These are phyloP conservation scores for Populus deltoides DNA, from an alignment of 345 rosid species.

Conservation along the genomic window DNA sequence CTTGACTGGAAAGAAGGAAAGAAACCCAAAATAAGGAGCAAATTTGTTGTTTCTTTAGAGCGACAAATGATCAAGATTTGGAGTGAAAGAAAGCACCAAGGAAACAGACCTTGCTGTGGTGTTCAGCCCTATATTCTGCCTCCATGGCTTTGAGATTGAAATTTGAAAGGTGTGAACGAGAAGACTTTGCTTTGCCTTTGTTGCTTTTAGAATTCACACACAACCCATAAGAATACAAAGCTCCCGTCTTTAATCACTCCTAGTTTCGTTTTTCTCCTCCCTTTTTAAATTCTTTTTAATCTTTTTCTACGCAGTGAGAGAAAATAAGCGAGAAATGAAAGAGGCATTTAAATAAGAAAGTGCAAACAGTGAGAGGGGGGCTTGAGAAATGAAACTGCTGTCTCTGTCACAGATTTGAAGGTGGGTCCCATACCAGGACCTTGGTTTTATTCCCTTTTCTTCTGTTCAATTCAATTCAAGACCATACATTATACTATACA, in stretches of 20 bases:
- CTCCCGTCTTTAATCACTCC: conserved; percentile 13
- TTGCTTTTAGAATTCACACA: conserved; percentile 46
- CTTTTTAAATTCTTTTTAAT: not conserved
- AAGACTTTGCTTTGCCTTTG: conserved; percentile 50
- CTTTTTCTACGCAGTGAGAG: not conserved
- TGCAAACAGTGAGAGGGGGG: not conserved
- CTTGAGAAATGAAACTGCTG: conserved; percentile 53
- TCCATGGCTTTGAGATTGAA: conserved; percentile 41
- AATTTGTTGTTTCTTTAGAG: conserved; percentile 1
- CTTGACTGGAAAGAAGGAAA: not conserved
- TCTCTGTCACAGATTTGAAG: conserved; percentile 62
- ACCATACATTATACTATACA: too few species aligned
- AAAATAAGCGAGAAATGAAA: not conserved
- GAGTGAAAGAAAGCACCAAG: conserved; percentile 11
- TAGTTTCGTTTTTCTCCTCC: not conserved
- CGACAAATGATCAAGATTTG: conserved; percentile 10
- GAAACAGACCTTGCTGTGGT: conserved; percentile 40
- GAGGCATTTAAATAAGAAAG: conserved; percentile 12
- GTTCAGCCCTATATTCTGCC: conserved; percentile 66
- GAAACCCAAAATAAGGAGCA: conserved; percentile 8
- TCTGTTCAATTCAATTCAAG: not conserved
- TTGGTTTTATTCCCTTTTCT: conserved; percentile 29
- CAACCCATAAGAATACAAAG: conserved; percentile 45
- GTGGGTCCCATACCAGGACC: conserved; percentile 61
- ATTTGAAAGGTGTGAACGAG: conserved; percentile 74